Conservation (phyloP, 1,139 yeast species). For the Debaryomyces fabryi region DNA sequence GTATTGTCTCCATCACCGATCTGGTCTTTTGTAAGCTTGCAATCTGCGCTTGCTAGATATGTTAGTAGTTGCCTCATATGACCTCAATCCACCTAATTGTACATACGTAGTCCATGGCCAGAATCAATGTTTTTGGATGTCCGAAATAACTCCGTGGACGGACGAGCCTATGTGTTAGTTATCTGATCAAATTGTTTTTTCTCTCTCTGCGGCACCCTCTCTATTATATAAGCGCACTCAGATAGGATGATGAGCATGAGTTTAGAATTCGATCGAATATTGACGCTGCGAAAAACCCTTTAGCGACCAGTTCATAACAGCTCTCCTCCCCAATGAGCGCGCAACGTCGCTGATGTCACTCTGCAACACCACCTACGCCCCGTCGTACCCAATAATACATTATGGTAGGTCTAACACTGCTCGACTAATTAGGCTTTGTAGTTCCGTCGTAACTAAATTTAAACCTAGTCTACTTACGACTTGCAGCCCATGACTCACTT, state of each 20-base stretch:
- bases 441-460: background rate
- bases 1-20: constrained; percentile 32
- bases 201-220: background rate
- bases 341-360: background rate
- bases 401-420: background rate
- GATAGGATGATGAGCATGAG: background rate
- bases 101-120: constrained; percentile 8
- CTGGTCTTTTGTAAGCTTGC: constrained; percentile 29
- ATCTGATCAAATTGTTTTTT: background rate
- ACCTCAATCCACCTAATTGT: background rate
- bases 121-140: background rate
- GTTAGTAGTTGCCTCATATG: constrained; percentile 4
- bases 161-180: background rate
- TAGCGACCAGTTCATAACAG: background rate
- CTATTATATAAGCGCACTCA: constrained; percentile 1
- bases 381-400: background rate
- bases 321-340: background rate
- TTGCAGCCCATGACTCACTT: background rate
- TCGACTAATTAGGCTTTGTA: background rate
- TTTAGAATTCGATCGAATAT: background rate
- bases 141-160: background rate
- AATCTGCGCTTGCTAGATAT: constrained; percentile 17
- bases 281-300: background rate
- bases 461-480: background rate
- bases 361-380: background rate